Evolutionary conservation across 2,329 filamentous ascomycete species (phyloP).

Genomic region (Xylaria sp.): DNA sequence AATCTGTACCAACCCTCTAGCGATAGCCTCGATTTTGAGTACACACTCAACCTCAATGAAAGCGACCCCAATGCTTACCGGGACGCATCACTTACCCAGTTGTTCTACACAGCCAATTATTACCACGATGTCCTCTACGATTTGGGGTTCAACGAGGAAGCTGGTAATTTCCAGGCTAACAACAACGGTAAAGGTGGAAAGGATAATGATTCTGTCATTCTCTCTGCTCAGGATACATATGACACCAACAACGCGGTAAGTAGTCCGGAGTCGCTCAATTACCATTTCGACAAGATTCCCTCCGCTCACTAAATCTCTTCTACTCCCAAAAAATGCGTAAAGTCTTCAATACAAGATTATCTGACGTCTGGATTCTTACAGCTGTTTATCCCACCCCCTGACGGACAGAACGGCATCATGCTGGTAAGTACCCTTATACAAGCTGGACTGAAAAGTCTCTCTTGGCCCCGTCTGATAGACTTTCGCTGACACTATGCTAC

Average conservation of each 20-base stretch:
- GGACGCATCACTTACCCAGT: slow-evolving; percentile 67
- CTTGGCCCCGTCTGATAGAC: background rate
- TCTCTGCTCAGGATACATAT: slow-evolving; percentile 66
- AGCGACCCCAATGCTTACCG: slow-evolving; percentile 56
- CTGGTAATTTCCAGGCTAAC: slow-evolving; percentile 69
- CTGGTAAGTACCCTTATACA: slow-evolving; percentile 8
- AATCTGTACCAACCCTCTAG: slow-evolving; percentile 62
- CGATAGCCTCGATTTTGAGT: slow-evolving; percentile 58
- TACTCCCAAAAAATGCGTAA: background rate
- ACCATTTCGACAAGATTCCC: background rate
- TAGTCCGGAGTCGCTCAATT: background rate
- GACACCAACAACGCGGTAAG: slow-evolving; percentile 65
- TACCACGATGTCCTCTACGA: slow-evolving; percentile 69
- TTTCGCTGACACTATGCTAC: background rate
- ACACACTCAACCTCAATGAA: slow-evolving; percentile 51
- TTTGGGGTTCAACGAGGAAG: slow-evolving; percentile 67
- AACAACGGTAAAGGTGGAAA: slow-evolving; percentile 65
- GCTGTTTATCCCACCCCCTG: slow-evolving; percentile 57
- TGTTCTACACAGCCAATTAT: slow-evolving; percentile 70
- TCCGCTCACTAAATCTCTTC: background rate
- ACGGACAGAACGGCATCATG: slow-evolving; percentile 66
- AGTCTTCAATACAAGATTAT: background rate
- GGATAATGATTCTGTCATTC: slow-evolving; percentile 63
- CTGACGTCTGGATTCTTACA: background rate
- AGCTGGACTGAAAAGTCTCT: background rate